These are phyloP conservation scores for Pythium plurisporium DNA, from an alignment of 352 stramenopile species.

Conservation along the genomic window DNA sequence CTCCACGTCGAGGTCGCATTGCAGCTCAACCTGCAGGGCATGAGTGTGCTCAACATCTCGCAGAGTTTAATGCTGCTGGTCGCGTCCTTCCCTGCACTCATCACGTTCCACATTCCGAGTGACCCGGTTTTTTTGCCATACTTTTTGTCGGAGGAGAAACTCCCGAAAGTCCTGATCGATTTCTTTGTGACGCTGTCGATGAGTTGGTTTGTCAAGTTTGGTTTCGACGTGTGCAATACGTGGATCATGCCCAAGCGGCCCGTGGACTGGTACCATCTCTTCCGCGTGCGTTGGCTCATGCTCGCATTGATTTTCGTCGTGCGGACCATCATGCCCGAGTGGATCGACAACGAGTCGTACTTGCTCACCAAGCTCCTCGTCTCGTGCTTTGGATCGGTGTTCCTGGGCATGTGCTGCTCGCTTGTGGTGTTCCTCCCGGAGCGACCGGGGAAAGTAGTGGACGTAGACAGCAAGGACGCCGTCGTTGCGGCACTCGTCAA, in stretches of 20 bases:
- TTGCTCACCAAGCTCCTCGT: conserved; percentile 16
- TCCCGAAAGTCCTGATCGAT: conserved; percentile 17
- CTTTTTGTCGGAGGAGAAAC: conserved; percentile 12
- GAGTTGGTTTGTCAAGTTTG: conserved; percentile 47
- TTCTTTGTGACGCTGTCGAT: conserved; percentile 42
- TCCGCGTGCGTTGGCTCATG: conserved; percentile 30
- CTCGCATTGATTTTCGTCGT: conserved; percentile 30
- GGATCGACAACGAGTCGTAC: conserved; percentile 6
- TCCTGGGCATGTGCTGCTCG: conserved; percentile 26
- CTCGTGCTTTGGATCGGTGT: conserved; percentile 19
- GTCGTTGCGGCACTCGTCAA: conserved; percentile 40
- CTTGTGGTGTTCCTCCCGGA: conserved; percentile 27
- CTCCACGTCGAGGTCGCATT: conserved; percentile 34
- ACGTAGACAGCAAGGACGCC: conserved; percentile 27
- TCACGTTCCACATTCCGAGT: conserved; percentile 31
- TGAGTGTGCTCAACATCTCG: conserved; percentile 39
- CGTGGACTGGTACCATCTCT: conserved; percentile 29
- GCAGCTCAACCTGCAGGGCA: conserved; percentile 40
- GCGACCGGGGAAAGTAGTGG: conserved; percentile 27
- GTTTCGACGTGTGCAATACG: conserved; percentile 39
- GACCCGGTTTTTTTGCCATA: conserved; percentile 29
- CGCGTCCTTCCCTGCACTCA: conserved; percentile 26
- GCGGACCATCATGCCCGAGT: conserved; percentile 21
- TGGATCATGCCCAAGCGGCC: conserved; percentile 27
- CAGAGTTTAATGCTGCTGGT: conserved; percentile 34